Conservation (phyloP, 2,329 filamentous ascomycete genomes). For the Capronia coronata region DNA sequence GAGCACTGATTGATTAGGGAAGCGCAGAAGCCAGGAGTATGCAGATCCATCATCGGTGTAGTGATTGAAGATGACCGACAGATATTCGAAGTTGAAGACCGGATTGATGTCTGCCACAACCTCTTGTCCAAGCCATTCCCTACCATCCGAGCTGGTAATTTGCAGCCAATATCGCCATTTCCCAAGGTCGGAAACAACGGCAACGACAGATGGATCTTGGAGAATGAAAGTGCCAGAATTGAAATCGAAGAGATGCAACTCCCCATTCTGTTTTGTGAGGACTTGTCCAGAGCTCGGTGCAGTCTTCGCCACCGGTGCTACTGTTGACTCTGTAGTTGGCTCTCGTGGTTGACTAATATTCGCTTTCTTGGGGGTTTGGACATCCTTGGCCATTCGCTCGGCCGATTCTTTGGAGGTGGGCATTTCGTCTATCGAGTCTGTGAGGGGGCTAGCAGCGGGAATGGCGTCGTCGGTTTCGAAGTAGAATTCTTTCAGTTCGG, state of each 20-base stretch:
- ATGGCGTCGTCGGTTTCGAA: slow-evolving; percentile 61
- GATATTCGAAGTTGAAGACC: slow-evolving; percentile 96
- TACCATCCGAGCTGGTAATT: slow-evolving; percentile 62
- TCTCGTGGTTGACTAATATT: slow-evolving; percentile 31
- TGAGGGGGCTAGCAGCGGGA: slow-evolving; percentile 53
- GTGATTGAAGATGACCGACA: slow-evolving; percentile 99
- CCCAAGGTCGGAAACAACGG: slow-evolving; percentile 77
- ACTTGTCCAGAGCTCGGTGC: slow-evolving; percentile 65
- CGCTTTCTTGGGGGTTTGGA: slow-evolving; percentile 38
- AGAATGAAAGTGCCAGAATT: slow-evolving; percentile 75
- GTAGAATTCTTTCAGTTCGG: slow-evolving; percentile 74
- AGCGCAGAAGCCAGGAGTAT: slow-evolving; percentile 91
- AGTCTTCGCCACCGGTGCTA: slow-evolving; percentile 54
- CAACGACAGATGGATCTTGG: slow-evolving; percentile 67
- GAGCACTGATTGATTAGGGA: slow-evolving; percentile 72
- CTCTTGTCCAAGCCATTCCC: slow-evolving; percentile 79
- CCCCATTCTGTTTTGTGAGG: slow-evolving; percentile 67
- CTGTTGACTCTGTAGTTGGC: slow-evolving; percentile 46
- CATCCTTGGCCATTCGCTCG: slow-evolving; percentile 41
- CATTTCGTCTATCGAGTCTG: slow-evolving; percentile 41
- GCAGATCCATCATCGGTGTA: slow-evolving; percentile 82
- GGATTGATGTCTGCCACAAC: slow-evolving; percentile 90
- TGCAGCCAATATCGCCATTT: slow-evolving; percentile 96
- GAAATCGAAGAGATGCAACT: slow-evolving; percentile 92
- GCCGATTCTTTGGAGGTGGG: slow-evolving; percentile 39